Base-by-base conservation (phyloP, 2,329 filamentous ascomycete genomes). In the Pseudogymnoascus sp. region DNA sequence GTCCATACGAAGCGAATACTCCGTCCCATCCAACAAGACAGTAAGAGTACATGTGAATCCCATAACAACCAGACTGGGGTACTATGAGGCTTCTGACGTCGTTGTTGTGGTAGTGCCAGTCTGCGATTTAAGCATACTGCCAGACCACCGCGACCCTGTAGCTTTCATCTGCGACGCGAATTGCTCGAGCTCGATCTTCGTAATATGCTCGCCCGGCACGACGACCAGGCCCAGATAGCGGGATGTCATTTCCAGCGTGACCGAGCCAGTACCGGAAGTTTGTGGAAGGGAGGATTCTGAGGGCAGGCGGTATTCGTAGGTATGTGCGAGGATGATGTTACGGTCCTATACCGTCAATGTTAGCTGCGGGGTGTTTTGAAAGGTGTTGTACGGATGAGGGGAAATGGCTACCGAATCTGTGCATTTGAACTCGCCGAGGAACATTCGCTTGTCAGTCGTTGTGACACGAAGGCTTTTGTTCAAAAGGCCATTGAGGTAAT, bases 391-490 rank as follows among this genome's bases (percentile, higher is more conserved):
- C 31, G 23, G 17, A 56, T 11, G 21, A 26, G n/a, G 33, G 59
- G 15, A 10, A 56, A 31, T 26, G 23, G 64, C 44, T 78, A 96
- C 92, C 65, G 89, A 86, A 79, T 99, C 95, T 31, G 93, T 97
- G 79, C 95, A 99, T 77, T 96, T 97, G 77, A 99, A 90, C 67
- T 87, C 83, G 19, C 95, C 95, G 63, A 92, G 85, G 75, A 97
- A 99, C 74, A 96, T 87, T 65, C 95, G 90, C 15, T 85, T 86
- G 73, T 97, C 93, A 4, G 86, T 90, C 13, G 89, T 90, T 70
- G 89, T 84, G 62, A 97, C 79, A 64, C 92, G 88, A 35, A 97
- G 78, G 40, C 85, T 90, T 74, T 90, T 90, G 74, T 90, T 90
- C 61, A 96, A 79, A 60, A 96, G 83, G 23, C 87, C 84, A 35